These are phyloP conservation scores for Amaranthus cruentus DNA, from an alignment of 148 eudicot species.

Conservation along the genomic window DNA sequence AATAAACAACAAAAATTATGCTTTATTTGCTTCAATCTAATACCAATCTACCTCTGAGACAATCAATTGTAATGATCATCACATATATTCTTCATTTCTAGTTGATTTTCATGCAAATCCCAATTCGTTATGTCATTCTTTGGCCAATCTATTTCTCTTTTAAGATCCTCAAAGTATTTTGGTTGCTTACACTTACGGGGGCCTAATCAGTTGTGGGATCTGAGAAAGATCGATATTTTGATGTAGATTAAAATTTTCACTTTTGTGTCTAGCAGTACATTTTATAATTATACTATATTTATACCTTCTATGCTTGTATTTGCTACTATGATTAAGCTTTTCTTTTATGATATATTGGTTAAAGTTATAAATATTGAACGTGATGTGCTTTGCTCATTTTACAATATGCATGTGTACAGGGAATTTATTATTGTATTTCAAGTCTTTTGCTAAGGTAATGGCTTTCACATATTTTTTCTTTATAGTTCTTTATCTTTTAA, in stretches of 20 bases:
- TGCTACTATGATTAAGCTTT: neutral
- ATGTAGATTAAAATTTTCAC: neutral
- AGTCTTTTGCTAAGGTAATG: constrained; percentile 52
- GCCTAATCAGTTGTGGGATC: too few species aligned
- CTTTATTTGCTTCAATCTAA: too few species aligned
- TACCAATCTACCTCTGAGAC: too few species aligned
- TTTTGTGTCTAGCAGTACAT: neutral
- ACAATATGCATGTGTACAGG: constrained; percentile 39
- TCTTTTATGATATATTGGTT: neutral
- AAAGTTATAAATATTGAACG: neutral
- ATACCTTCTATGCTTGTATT: neutral
- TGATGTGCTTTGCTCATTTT: neutral
- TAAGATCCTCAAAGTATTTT: too few species aligned
- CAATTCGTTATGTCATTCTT: too few species aligned
- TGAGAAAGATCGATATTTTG: too few species aligned
- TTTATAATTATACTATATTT: neutral
- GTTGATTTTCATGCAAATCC: too few species aligned
- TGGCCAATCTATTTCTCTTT: too few species aligned
- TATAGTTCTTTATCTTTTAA: neutral
- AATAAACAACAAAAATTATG: too few species aligned
- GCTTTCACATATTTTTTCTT: constrained; percentile 11
- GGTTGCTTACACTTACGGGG: too few species aligned
- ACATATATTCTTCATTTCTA: too few species aligned
- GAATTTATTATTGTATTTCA: constrained; percentile 62
- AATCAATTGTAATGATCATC: too few species aligned